phyloP scores from a whole-genome alignment of 2,329 filamentous ascomycete genomes.

The Diaporthe sp. region DNA sequence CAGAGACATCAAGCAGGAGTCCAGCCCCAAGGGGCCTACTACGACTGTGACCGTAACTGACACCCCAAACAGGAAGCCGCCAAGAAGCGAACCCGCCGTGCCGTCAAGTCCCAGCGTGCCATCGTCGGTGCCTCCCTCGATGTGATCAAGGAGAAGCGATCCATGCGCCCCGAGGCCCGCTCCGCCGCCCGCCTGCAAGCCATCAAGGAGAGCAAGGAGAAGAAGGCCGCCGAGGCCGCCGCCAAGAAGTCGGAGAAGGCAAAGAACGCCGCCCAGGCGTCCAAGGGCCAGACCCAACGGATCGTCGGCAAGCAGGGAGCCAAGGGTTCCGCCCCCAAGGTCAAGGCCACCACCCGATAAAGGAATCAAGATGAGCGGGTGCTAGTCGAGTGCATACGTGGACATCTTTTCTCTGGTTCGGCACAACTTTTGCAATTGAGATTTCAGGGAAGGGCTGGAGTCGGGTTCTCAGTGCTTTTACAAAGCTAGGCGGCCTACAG shows the following conservation, averaged over 20 bases:
- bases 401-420: constrained; percentile 35
- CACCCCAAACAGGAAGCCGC: constrained; percentile 86
- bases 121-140: constrained; percentile 99
- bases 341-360: constrained; percentile 90
- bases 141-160: constrained; percentile 99
- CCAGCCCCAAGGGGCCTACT: background rate
- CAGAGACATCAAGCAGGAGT: background rate
- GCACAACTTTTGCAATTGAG: constrained; percentile 37
- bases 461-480: constrained; percentile 44
- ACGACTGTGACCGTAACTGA: constrained; percentile 52
- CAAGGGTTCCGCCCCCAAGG: constrained; percentile 91
- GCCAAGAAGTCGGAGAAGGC: constrained; percentile 99
- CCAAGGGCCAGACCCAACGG: constrained; percentile 83
- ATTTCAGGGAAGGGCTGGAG: constrained; percentile 43
- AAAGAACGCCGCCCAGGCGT: constrained; percentile 82
- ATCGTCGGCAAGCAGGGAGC: constrained; percentile 97
- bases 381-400: constrained; percentile 35
- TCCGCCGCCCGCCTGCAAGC: constrained; percentile 88
- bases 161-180: constrained; percentile 95
- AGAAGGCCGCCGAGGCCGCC: constrained; percentile 89
- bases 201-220: constrained; percentile 99
- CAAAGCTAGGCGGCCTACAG: constrained; percentile 40
- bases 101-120: constrained; percentile 98
- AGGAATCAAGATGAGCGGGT: constrained; percentile 43
- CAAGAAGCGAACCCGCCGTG: constrained; percentile 99